These are phyloP conservation scores for Boletus vermiculosoides DNA, from an alignment of 768 basidiomycete genomes.

Conservation along the genomic window DNA sequence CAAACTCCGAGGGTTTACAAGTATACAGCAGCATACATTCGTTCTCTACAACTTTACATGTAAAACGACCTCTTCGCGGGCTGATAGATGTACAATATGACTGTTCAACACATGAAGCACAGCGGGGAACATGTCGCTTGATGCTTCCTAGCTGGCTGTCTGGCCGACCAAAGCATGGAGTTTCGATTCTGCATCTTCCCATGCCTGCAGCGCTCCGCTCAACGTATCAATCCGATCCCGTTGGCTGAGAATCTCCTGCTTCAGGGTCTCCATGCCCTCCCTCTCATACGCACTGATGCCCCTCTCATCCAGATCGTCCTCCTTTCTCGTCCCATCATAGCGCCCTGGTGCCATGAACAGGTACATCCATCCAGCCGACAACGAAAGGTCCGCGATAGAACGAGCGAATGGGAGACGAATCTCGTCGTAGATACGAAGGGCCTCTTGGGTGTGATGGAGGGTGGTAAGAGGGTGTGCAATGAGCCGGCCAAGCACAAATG, in stretches of 20 bases:
- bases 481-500: background rate
- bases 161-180: background rate
- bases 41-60: no score
- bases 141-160: background rate
- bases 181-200: slow-evolving; percentile 18
- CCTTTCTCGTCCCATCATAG: slow-evolving; percentile 22
- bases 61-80: no score
- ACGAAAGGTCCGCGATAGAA: no score
- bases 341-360: background rate
- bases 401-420: no score
- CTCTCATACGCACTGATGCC: slow-evolving; percentile 12
- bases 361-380: no score
- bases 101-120: no score
- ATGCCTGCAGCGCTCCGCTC: slow-evolving; percentile 8
- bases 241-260: slow-evolving; percentile 9
- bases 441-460: background rate
- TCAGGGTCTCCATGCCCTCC: slow-evolving; percentile 18
- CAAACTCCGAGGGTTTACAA: background rate
- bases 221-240: slow-evolving; percentile 15
- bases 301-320: slow-evolving; percentile 6
- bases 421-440: no score
- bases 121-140: background rate
- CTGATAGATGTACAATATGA: no score
- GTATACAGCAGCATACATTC: no score
- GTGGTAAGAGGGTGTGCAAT: background rate